Base-by-base conservation (phyloP, 371 early-diverging fungal genomes). In the Apophysomyces variabilis region DNA sequence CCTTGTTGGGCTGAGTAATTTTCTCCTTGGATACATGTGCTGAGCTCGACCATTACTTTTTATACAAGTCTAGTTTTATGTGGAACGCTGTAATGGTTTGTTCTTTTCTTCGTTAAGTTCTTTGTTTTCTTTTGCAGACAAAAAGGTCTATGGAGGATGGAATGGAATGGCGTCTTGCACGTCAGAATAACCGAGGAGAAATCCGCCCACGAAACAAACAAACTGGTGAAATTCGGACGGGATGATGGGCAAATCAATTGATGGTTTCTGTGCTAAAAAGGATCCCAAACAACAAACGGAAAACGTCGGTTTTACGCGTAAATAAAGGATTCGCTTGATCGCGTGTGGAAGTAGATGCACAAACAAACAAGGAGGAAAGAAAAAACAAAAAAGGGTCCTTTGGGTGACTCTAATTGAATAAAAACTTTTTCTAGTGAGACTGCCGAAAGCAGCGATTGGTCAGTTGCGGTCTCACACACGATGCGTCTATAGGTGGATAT, bases 1-100 rank as follows among this genome's bases (percentile, higher is more conserved):
- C 87, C 87, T 61, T 75, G 67, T 63, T 78, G 74, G 60, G 77
- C 77, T 18, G 82, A 82, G 60, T 82, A 82, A 67, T 82, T 79
- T 60, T 77, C 67, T 37, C 78, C 76, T 56, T 61, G 62, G 47
- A 57, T 16, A 38, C 64, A 60, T 44, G 62, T 60, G 32, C 43
- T 58, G n/a, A 64, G 66, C 38, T 65, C 66, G 47, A 68, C 67
- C 71, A 67, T 66, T 44, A 58, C 45, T 50, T 66, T 35, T 61
- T 12, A 36, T 14, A 16, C 32, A 26, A 26, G 32, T 26, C 32
- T 26, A 5, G 12, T 65, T 58, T 56, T 64, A 5, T 41, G 41
- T 41, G 13, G 41, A 26, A 26, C 32, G 32, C 32, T 26, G 32
- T 26, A 26, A 3, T 26, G 32, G 32, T 3, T 68, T 63, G 57